These are phyloP conservation scores for Exophiala oligosperma DNA, from an alignment of 2,329 filamentous ascomycete species.

Conservation along the genomic window DNA sequence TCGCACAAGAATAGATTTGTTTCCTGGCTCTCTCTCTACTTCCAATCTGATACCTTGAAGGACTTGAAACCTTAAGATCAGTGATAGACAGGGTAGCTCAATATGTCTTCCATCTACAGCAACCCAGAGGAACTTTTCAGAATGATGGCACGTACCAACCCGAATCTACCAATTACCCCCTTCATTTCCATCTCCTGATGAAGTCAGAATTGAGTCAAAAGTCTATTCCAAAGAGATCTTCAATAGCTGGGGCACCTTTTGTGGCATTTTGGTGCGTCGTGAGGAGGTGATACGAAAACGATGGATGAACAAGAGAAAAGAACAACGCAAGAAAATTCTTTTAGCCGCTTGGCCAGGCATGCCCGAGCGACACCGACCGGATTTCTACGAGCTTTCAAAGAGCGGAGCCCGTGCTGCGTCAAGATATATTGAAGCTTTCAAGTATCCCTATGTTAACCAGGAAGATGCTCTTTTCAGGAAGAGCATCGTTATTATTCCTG, in stretches of 20 bases:
- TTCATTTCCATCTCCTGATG: constrained; percentile 7
- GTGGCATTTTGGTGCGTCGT: constrained; percentile 49
- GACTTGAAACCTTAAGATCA: no score
- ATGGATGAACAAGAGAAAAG: constrained; percentile 55
- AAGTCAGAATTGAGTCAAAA: constrained; percentile 20
- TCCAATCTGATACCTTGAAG: no score
- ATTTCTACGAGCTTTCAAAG: constrained; percentile 41
- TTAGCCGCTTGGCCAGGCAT: constrained; percentile 54
- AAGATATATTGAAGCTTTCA: constrained; percentile 32
- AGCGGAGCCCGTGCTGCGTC: constrained; percentile 2
- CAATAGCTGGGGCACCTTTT: constrained; percentile 37
- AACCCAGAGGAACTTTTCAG: constrained; percentile 7
- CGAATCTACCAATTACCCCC: constrained; percentile 4
- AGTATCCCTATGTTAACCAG: constrained; percentile 59
- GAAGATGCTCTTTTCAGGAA: constrained; percentile 52
- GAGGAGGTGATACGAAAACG: constrained; percentile 54
- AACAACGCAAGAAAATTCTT: constrained; percentile 49
- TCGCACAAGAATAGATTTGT: no score
- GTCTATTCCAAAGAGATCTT: constrained; percentile 36
- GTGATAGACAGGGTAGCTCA: background rate
- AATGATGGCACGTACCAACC: constrained; percentile 4
- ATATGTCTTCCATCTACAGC: constrained; percentile 10
- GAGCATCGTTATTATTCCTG: constrained; percentile 51
- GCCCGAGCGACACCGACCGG: constrained; percentile 51
- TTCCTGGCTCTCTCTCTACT: no score